Evolutionary conservation across 2,329 filamentous ascomycete species (phyloP).

Genomic region (Madurella fahalii): DNA sequence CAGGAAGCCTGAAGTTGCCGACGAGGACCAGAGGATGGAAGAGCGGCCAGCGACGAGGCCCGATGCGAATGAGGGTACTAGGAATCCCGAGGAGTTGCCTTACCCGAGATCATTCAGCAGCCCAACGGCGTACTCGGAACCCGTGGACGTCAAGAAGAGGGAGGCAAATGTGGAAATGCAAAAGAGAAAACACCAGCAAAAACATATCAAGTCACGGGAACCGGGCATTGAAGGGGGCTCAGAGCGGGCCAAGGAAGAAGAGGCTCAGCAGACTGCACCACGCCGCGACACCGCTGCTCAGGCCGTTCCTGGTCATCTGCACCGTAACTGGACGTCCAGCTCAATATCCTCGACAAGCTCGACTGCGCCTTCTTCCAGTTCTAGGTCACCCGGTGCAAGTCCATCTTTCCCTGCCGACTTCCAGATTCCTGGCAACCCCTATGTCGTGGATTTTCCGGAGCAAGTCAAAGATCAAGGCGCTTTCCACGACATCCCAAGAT

Average conservation of each 20-base stretch:
- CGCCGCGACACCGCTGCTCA: not conserved
- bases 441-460: constrained; percentile 8
- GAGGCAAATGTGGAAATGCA: not conserved
- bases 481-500: constrained; percentile 2
- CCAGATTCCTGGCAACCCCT: constrained; percentile 11
- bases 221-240: not conserved
- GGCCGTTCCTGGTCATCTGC: not conserved
- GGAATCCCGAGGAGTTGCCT: not conserved
- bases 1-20: not conserved
- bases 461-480: not conserved
- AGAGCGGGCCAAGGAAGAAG: not conserved
- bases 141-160: not conserved
- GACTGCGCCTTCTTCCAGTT: constrained; percentile 1
- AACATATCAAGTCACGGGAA: not conserved
- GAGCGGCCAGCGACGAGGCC: not conserved
- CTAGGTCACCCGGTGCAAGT: not conserved
- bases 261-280: not conserved
- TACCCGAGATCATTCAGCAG: not conserved
- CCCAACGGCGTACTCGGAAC: not conserved
- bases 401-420: constrained; percentile 2
- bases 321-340: constrained; percentile 3
- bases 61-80: not conserved
- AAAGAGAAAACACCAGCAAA: constrained; percentile 1
- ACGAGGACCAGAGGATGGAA: not conserved
- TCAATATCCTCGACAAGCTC: constrained; percentile 8